Base-by-base conservation (phyloP, 345 rosid genomes). In the Acer negundo region DNA sequence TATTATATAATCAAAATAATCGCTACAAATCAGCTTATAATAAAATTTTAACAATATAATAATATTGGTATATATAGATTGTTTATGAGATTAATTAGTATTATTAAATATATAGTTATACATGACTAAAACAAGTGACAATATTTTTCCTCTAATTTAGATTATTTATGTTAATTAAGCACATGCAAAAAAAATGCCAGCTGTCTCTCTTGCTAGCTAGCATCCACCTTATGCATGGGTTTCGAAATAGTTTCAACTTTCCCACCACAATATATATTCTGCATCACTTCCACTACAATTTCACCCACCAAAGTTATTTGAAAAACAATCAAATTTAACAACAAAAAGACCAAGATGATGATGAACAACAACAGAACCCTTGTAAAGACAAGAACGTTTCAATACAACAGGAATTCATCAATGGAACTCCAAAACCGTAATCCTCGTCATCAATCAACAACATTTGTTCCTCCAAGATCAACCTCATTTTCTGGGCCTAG, bases 261-360 rank as follows among this genome's bases (percentile, higher is more conserved):
- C 44, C 53, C 40, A 69, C 28, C 67, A 73, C 79, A 81, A 82
- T 84, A 87, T 79, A 87, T 84, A 80, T 74, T 53, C 75, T 42
- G 72, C 78, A 38, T 56, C 66, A 44, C 53, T 19, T 55, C 31
- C 42, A 11, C 73, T 51, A 68, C 56, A 31, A 31, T 75, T 61
- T 47, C 82, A 67, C 11, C 79, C 79, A n/a, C 49, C 46, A 15
- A 15, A 62, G 4, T 17, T 31, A n/a, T 2, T 58, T 24, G 61
- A 47, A 53, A 38, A 28, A 35, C 38, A 35, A 35, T 51, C n/a
- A 0, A 51, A 51, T 15, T 51, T 15, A 51, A 16, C 56, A 4
- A 17, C n/a, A 63, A 17, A 73, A 1, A 67, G 15, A 56, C 31
- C 46, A 31, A n/a, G 15, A 61, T 62, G 69, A 67, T 58, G 77